These are phyloP conservation scores for Mytilinidion resinicola DNA, from an alignment of 495 filamentous ascomycete species.

Conservation along the genomic window DNA sequence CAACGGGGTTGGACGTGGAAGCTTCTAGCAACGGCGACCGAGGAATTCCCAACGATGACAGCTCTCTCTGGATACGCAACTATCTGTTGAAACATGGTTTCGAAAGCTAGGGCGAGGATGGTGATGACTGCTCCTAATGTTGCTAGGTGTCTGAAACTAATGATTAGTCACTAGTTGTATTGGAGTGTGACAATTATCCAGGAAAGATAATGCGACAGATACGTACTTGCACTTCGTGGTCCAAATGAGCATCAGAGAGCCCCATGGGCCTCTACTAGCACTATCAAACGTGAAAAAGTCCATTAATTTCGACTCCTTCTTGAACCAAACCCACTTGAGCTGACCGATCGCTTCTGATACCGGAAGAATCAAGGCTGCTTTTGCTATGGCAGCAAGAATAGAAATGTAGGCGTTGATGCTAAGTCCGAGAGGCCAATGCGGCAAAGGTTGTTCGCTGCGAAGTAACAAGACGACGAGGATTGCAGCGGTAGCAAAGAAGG, in stretches of 20 bases:
- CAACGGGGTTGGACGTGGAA: neutral
- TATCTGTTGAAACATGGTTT: conserved; percentile 36
- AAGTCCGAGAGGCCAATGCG: conserved; percentile 10
- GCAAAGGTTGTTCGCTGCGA: conserved; percentile 10
- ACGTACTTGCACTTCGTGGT: conserved; percentile 12
- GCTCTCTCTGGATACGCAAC: conserved; percentile 22
- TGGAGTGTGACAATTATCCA: neutral
- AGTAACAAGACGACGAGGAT: conserved; percentile 13
- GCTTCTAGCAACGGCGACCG: neutral
- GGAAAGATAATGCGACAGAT: neutral
- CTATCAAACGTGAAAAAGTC: conserved; percentile 15
- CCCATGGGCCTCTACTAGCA: conserved; percentile 19
- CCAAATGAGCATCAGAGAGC: conserved; percentile 9
- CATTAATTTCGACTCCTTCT: conserved; percentile 4
- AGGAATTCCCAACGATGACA: neutral
- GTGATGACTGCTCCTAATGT: conserved; percentile 32
- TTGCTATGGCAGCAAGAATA: conserved; percentile 14
- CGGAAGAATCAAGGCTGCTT: conserved; percentile 19
- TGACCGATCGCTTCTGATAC: conserved; percentile 22
- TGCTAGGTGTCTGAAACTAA: conserved; percentile 10
- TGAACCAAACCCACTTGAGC: conserved; percentile 20
- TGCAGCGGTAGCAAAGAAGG: conserved; percentile 2
- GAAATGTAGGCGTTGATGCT: conserved; percentile 18
- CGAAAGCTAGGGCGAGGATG: conserved; percentile 32
- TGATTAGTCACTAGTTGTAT: neutral